Conservation (phyloP, 176 grass and related monocot species). For the Triticum timopheevii region DNA sequence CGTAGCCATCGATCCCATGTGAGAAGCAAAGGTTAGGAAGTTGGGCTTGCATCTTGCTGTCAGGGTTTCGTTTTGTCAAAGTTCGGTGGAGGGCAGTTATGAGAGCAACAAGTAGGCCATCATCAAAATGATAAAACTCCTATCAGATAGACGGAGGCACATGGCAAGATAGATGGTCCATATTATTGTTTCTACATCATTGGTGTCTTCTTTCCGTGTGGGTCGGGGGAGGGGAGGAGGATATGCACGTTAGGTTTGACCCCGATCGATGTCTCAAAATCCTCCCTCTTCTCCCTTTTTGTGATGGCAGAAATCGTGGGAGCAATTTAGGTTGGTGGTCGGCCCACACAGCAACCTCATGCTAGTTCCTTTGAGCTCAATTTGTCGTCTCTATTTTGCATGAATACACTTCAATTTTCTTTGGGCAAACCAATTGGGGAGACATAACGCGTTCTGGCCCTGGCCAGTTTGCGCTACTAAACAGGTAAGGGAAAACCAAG, state of each 20-base stretch:
- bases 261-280: background rate
- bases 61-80: background rate
- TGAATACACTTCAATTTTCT: too few relatives aligned
- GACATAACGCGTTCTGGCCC: too few relatives aligned
- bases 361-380: background rate
- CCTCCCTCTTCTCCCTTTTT: background rate
- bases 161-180: constrained; percentile 35
- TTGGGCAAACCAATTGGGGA: too few relatives aligned
- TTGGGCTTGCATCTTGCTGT: background rate
- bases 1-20: background rate
- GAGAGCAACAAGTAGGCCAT: constrained; percentile 9
- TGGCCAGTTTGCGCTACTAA: too few relatives aligned
- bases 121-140: background rate
- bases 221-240: background rate
- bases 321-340: background rate
- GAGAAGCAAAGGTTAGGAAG: background rate
- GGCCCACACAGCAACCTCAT: background rate
- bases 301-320: background rate
- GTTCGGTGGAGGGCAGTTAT: constrained; percentile 29
- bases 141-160: constrained; percentile 16
- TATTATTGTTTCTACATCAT: background rate
- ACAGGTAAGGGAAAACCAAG: too few relatives aligned
- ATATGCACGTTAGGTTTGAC: constrained; percentile 30
- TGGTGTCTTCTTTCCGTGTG: background rate
- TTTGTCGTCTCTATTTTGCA: too few relatives aligned